Conservation (phyloP, 768 basidiomycete species). For the Lepiota venenata region DNA sequence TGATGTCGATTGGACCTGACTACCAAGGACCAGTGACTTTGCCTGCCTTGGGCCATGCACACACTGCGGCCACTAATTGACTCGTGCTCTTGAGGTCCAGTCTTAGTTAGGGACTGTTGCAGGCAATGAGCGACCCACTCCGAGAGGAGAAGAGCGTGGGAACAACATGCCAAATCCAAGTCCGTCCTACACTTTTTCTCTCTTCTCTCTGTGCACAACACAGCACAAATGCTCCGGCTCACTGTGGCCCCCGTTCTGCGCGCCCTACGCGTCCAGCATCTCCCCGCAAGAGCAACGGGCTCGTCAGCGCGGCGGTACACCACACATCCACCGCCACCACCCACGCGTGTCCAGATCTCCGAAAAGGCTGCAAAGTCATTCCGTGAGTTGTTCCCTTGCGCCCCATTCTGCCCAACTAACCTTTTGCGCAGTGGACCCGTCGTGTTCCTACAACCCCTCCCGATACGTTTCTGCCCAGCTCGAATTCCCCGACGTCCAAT, state of each 20-base stretch:
- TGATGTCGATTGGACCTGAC: too few species aligned
- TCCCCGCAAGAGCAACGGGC: neutral
- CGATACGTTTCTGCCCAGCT: neutral
- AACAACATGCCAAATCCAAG: neutral
- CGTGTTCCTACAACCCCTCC: neutral
- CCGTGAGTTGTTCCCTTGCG: neutral
- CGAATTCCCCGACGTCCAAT: too few species aligned
- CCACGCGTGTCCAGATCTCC: conserved; percentile 21
- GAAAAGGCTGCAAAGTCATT: conserved; percentile 8
- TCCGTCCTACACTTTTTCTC: neutral
- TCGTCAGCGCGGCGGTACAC: neutral
- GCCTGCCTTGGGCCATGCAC: too few species aligned
- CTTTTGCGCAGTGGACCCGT: neutral
- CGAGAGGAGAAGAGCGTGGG: neutral
- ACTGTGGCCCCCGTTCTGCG: conserved; percentile 25
- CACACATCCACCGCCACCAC: neutral
- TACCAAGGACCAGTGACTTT: too few species aligned
- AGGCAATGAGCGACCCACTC: too few species aligned
- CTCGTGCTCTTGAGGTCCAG: too few species aligned
- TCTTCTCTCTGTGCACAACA: neutral
- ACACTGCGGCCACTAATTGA: too few species aligned
- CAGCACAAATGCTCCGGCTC: conserved; percentile 6
- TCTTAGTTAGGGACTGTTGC: too few species aligned
- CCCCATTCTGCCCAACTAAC: too few species aligned
- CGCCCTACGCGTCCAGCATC: conserved; percentile 24